Percentiles rank a stretch among this genome's conserved stretches.
Conservation (phyloP, 139 green algal species). For the Astrephomene gubernaculifera region DNA sequence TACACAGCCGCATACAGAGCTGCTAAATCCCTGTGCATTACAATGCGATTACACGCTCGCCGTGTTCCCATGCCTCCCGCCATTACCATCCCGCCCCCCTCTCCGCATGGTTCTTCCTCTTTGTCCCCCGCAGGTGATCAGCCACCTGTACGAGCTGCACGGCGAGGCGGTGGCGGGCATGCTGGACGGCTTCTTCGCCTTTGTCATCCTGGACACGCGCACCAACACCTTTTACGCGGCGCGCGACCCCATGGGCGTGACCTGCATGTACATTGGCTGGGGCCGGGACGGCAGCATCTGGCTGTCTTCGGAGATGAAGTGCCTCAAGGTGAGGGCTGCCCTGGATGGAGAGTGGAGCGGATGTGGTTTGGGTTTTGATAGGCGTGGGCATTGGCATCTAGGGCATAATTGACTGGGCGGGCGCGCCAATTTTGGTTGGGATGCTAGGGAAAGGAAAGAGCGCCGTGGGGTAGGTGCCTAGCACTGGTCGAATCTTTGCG, state of each 20-base stretch:
- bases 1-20: no score
- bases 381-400: no score
- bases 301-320: slow-evolving; percentile 98
- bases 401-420: no score
- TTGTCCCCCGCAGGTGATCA: slow-evolving; percentile 72
- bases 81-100: no score
- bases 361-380: not conserved
- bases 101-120: no score
- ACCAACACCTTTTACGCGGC: slow-evolving; percentile 79
- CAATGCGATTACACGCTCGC: no score
- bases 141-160: slow-evolving; percentile 85
- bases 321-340: slow-evolving; percentile 74
- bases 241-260: slow-evolving; percentile 95
- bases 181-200: slow-evolving; percentile 97
- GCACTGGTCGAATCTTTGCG: no score
- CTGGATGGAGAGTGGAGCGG: not conserved
- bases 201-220: slow-evolving; percentile 65
- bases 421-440: no score
- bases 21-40: no score
- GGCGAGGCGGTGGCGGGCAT: slow-evolving; percentile 84
- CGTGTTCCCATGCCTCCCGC: no score
- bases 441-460: no score
- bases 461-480: no score
- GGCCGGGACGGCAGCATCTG: slow-evolving; percentile 87
- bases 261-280: slow-evolving; percentile 94